These are phyloP conservation scores for Talaromyces amestolkiae DNA, from an alignment of 2,329 filamentous ascomycete genomes.

Conservation along the genomic window DNA sequence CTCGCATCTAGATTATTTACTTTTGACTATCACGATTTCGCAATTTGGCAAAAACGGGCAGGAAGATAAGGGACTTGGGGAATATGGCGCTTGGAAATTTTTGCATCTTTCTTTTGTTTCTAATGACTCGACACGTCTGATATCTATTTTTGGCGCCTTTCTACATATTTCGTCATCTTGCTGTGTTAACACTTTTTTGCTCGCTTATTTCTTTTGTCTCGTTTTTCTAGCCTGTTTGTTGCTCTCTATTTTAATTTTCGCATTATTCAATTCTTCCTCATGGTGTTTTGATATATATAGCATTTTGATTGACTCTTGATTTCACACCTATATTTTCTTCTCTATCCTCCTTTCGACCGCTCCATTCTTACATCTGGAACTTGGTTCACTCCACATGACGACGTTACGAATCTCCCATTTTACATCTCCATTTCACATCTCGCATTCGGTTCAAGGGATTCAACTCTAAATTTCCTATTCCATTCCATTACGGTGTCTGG, in stretches of 20 bases:
- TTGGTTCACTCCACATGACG: neutral
- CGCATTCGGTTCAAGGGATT: neutral
- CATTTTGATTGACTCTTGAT: slow-evolving; percentile 1
- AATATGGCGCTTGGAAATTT: slow-evolving; percentile 1
- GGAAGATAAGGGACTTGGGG: neutral
- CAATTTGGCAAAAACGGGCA: slow-evolving; percentile 3
- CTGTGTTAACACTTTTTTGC: slow-evolving; percentile 8
- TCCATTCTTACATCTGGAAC: neutral
- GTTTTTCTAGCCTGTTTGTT: slow-evolving; percentile 6
- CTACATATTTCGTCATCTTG: neutral
- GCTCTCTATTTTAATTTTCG: neutral
- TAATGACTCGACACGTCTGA: neutral
- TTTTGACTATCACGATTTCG: neutral
- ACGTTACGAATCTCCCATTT: neutral
- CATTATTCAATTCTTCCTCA: neutral
- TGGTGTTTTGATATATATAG: slow-evolving; percentile 8
- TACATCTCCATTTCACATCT: neutral
- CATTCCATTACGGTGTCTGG: neutral
- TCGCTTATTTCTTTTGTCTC: neutral
- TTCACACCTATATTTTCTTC: neutral
- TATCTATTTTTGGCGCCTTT: neutral
- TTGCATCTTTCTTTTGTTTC: neutral
- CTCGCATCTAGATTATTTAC: slow-evolving; percentile 1
- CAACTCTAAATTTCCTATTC: neutral
- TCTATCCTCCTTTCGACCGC: neutral